Percentiles rank a stretch among this genome's conserved stretches.
Evolutionary conservation across 73 alveolate genomes (phyloP).

Genomic region (Paramecium sexaurelia): DNA sequence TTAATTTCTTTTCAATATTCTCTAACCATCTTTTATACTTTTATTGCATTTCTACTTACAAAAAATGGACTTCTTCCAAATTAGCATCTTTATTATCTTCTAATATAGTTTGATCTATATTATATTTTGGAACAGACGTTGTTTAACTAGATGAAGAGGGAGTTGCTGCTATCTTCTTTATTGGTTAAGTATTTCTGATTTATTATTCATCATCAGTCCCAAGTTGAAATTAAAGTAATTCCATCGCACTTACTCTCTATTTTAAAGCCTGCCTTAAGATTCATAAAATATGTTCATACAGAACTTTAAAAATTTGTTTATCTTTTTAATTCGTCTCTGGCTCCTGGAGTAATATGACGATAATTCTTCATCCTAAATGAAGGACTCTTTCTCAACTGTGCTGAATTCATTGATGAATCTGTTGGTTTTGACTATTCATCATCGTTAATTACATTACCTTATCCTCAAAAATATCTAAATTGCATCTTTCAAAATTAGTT

Average conservation of each 20-base stretch:
- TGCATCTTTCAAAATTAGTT: neutral
- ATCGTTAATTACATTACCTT: neutral
- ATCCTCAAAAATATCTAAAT: constrained; percentile 25
- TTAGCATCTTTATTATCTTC: constrained; percentile 21
- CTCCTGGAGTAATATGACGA: constrained; percentile 53
- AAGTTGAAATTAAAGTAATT: neutral
- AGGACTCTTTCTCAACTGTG: constrained; percentile 45
- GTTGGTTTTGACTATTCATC: constrained; percentile 38
- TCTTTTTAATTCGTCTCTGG: constrained; percentile 3
- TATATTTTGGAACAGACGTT: constrained; percentile 15
- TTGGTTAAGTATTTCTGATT: constrained; percentile 10
- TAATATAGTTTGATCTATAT: neutral
- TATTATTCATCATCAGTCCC: constrained; percentile 50
- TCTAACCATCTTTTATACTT: constrained; percentile 47
- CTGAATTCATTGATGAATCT: constrained; percentile 1
- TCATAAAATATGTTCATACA: neutral
- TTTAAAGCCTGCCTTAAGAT: constrained; percentile 24
- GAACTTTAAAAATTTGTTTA: neutral
- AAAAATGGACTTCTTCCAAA: constrained; percentile 39
- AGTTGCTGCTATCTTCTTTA: constrained; percentile 3
- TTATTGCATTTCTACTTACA: neutral
- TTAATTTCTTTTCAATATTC: constrained; percentile 18
- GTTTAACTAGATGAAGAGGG: constrained; percentile 50
- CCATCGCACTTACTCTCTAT: constrained; percentile 42
- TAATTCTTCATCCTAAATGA: constrained; percentile 52